phyloP scores from a whole-genome alignment of 116 monocot genomes.

The Papilionanthe hybrid region DNA sequence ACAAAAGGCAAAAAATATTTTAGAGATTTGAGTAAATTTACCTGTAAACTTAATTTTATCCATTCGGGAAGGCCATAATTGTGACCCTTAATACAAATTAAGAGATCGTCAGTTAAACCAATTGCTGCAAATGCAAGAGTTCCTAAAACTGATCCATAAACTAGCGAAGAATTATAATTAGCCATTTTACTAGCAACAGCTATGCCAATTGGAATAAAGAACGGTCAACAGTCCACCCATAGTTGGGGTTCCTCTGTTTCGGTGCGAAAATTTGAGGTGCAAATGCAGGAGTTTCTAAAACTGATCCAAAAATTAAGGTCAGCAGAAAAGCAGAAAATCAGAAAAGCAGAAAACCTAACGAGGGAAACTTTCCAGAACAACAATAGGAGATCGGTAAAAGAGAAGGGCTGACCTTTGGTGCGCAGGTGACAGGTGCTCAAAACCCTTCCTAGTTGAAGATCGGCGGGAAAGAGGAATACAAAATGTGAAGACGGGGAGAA shows the following conservation, averaged over 20 bases:
- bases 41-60: constrained; percentile 54
- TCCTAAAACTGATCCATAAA: constrained; percentile 43
- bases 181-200: constrained; percentile 36
- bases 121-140: constrained; percentile 66
- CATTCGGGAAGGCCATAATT: constrained; percentile 63
- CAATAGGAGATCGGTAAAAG: too few species aligned
- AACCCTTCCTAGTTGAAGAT: too few species aligned
- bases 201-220: constrained; percentile 78
- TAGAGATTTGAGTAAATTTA: neutral
- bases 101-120: constrained; percentile 70
- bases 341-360: too few species aligned
- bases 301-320: too few species aligned
- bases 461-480: too few species aligned
- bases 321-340: too few species aligned
- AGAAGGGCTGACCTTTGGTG: too few species aligned
- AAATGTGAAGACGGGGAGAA: too few species aligned
- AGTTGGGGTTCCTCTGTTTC: constrained; percentile 55
- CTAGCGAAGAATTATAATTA: constrained; percentile 40
- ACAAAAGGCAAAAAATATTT: neutral
- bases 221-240: constrained; percentile 93
- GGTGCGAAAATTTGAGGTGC: too few species aligned
- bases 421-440: too few species aligned
- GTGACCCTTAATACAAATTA: constrained; percentile 28
- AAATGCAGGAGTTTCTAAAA: too few species aligned
- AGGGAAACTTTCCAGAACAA: too few species aligned